Base-by-base conservation (phyloP, 1,284 basidiomycete species). In the Ganoderma resinaceum region DNA sequence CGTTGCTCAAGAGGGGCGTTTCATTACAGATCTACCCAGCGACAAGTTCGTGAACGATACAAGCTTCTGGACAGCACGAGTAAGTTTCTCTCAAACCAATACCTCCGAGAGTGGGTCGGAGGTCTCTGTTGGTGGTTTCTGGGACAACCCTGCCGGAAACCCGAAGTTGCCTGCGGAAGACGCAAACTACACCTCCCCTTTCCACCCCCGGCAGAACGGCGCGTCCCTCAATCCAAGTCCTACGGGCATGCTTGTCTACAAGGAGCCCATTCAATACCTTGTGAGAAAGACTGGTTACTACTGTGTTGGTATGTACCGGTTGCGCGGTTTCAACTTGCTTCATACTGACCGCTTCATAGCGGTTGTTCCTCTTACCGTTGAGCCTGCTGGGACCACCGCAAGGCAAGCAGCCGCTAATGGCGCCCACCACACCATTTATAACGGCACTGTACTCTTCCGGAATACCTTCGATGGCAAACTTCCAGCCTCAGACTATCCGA, bases 401-500 rank as follows among this genome's bases (percentile, higher is more conserved):
- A 78, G 78, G 46, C 82, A 83, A 72, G 81, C 81, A 49, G 70
- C 80, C n/a, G 84, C 85, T 43, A 86, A 88, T 73, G 81, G 86
- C 57, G 83, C 87, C 33, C 87, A 83, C 55, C 95, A 97, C 76
- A 91, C 95, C n/a, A 84, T 86, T 26, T 99, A 97, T 81, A 84
- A 85, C 9, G 97, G 96, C 35, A 82, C 86, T 35, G 92, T 99
- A 55, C 83, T 92, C 58, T 99, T 99, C 85, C 87, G 88, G 75
- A 99, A 98, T 80, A 90, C 86, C 2, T 99, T 99, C 78, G 82
- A 93, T 46, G 97, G 97, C 43, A 89, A 95, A 78, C 85, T 99
- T 23, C 89, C 97, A 3, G 96, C 97, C 3, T 89, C 94, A 2
- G 97, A 99, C 79, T 98, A 98, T 79, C 97, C 97, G n/a, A 99